Percentiles rank a stretch among this genome's conserved stretches.
phyloP scores from a whole-genome alignment of 1,284 basidiomycete species.

The Boletus smithii region DNA sequence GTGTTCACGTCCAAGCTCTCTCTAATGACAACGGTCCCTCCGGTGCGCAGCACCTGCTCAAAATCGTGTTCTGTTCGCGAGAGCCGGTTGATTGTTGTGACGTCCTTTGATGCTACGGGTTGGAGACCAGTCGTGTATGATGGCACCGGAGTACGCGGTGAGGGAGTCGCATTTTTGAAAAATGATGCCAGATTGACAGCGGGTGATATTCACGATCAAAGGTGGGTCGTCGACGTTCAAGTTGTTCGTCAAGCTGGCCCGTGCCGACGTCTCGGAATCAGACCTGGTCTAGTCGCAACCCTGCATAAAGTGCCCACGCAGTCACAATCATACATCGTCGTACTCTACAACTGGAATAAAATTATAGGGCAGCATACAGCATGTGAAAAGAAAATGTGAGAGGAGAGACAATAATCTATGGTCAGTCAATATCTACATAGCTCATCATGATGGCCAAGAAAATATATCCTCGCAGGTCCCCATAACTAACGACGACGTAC shows the following conservation, averaged over 20 bases:
- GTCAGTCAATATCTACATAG: conserved; percentile 29
- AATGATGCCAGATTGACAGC: conserved; percentile 39
- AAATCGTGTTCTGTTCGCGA: conserved; percentile 77
- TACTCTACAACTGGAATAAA: conserved; percentile 35
- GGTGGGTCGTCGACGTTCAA: conserved; percentile 12
- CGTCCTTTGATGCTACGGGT: conserved; percentile 53
- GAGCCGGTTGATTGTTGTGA: conserved; percentile 38
- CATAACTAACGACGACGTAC: neutral
- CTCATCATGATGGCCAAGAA: conserved; percentile 12
- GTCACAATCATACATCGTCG: conserved; percentile 19
- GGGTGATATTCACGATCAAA: neutral
- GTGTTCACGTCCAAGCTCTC: conserved; percentile 66
- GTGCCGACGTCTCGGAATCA: neutral
- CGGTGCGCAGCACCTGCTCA: conserved; percentile 63
- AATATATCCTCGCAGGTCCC: conserved; percentile 30
- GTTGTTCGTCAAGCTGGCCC: conserved; percentile 4
- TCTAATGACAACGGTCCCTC: conserved; percentile 62
- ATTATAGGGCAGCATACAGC: conserved; percentile 34
- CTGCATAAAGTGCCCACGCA: conserved; percentile 25
- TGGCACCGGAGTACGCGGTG: conserved; percentile 46
- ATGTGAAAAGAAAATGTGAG: conserved; percentile 17
- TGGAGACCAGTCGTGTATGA: conserved; percentile 53
- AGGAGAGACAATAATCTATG: conserved; percentile 36
- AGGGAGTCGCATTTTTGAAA: conserved; percentile 40
- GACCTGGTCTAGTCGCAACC: conserved; percentile 15